Conservation (phyloP, 2,329 filamentous ascomycete species). For the Penicillium sp. region DNA sequence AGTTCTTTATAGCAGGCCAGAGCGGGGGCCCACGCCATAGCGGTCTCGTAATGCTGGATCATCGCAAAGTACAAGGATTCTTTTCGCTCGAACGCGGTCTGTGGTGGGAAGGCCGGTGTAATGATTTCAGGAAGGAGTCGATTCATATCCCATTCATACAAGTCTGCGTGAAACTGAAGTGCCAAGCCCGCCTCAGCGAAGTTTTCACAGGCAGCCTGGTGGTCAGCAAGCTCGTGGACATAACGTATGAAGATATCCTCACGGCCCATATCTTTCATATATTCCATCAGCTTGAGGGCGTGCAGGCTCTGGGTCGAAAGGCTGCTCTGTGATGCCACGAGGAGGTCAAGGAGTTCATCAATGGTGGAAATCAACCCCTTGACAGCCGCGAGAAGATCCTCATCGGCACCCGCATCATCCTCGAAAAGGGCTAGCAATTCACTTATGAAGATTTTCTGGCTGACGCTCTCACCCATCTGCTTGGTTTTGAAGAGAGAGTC, state of each 20-base stretch:
- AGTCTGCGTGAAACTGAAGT: constrained; percentile 80
- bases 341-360: constrained; percentile 82
- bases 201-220: constrained; percentile 71
- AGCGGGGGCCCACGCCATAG: constrained; percentile 87
- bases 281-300: constrained; percentile 87
- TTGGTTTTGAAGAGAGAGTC: constrained; percentile 87
- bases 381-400: constrained; percentile 69
- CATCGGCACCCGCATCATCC: constrained; percentile 60
- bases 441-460: constrained; percentile 86
- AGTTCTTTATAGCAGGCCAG: constrained; percentile 85
- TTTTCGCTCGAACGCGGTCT: constrained; percentile 86
- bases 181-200: constrained; percentile 84
- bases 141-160: constrained; percentile 83
- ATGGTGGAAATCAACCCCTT: constrained; percentile 75
- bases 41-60: constrained; percentile 90
- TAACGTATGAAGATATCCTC: constrained; percentile 96
- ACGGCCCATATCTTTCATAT: constrained; percentile 92
- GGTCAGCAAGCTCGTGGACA: constrained; percentile 78
- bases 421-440: constrained; percentile 80
- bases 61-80: constrained; percentile 90
- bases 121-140: constrained; percentile 58
- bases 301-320: constrained; percentile 76
- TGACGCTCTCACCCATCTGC: constrained; percentile 76
- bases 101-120: constrained; percentile 73
- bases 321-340: constrained; percentile 80